Evolutionary conservation across 352 stramenopile genomes (phyloP).

Genomic region (Globisporangium spinosum): DNA sequence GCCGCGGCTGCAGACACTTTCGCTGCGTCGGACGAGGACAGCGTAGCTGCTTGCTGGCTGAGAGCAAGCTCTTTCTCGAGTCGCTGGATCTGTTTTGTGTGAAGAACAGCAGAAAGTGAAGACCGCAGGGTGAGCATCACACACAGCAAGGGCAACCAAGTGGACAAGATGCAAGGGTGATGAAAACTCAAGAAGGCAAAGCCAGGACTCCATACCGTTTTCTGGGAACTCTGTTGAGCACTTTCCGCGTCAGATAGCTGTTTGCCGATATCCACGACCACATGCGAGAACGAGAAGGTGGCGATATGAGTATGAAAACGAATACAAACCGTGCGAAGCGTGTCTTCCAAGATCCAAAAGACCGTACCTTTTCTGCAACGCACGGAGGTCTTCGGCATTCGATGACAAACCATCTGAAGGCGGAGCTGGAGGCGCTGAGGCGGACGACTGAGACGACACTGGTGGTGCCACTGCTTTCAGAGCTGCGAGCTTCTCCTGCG

Average conservation of each 20-base stretch:
- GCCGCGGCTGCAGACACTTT: conserved; percentile 20
- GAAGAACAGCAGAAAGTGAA: background rate
- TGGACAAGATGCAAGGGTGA: background rate
- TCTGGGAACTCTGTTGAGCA: conserved; percentile 34
- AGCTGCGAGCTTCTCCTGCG: conserved; percentile 48
- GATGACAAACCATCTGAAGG: conserved; percentile 5
- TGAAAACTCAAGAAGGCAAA: background rate
- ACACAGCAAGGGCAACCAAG: background rate
- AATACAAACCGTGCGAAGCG: background rate
- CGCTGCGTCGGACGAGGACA: conserved; percentile 30
- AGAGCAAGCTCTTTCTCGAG: conserved; percentile 55
- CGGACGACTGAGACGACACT: conserved; percentile 8
- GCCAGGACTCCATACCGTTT: conserved; percentile 35
- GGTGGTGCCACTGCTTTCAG: conserved; percentile 27
- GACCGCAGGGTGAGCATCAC: background rate
- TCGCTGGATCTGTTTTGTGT: conserved; percentile 38
- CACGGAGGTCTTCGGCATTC: conserved; percentile 39
- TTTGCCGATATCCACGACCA: background rate
- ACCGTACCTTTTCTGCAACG: conserved; percentile 55
- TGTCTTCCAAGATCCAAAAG: background rate
- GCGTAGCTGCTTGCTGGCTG: conserved; percentile 23
- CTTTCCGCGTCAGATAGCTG: conserved; percentile 38
- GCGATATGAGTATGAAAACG: background rate
- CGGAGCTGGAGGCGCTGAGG: background rate
- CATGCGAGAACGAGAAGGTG: background rate